Evolutionary conservation across 371 early-diverging fungal genomes (phyloP), one percentile per base, ranked within the genome.

Genomic region (Mortierella sp.): DNA sequence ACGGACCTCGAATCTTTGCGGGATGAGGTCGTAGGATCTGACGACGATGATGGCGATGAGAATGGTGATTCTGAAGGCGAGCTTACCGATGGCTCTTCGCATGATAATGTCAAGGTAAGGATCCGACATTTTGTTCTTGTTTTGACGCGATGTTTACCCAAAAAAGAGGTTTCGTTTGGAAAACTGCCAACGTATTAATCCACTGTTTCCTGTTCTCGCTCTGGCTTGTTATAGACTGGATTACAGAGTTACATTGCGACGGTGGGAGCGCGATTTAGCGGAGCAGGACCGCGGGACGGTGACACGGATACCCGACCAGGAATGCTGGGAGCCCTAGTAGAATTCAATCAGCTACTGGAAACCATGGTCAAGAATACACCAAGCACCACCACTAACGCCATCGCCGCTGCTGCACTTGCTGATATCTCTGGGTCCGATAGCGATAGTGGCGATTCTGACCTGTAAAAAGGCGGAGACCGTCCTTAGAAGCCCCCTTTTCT

Each of bases 1-100:
- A 82, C 82, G 3, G 82, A 82, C 55, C 64, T 86, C 44, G 86
- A 86, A 50, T 73, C 86, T 4, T 34, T 86, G 54, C 79, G 86
- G 31, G 85, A 84, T n/a, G 74, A 78, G 51, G 78, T 80, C 10
- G 73, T 28, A 37, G 78, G 74, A 0, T 76, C 77, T 2, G 85
- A 73, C n/a, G 75, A 73, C 13, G 85, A 80, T 4, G 55, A 4
- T 26, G 26, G 28, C 11, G 57, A 26, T 11, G 59, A 64, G 21
- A 61, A 77, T n/a, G 74, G 53, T 43, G 69, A 55, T 0, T 43
- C 70, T n/a, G 72, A 50, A 37, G 8, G 19, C 6, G 19, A 21
- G 26, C 43, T 11, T 11, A 34, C 59, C 16, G 37, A 21, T 10
- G 31, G 40, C 53, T 53, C 37, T 21, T 28, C 50, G 24, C 28